Evolutionary conservation across 2,329 filamentous ascomycete species (phyloP), one percentile per base, ranked within the genome.

Genomic region (Lasiodiplodia hormozganensis): DNA sequence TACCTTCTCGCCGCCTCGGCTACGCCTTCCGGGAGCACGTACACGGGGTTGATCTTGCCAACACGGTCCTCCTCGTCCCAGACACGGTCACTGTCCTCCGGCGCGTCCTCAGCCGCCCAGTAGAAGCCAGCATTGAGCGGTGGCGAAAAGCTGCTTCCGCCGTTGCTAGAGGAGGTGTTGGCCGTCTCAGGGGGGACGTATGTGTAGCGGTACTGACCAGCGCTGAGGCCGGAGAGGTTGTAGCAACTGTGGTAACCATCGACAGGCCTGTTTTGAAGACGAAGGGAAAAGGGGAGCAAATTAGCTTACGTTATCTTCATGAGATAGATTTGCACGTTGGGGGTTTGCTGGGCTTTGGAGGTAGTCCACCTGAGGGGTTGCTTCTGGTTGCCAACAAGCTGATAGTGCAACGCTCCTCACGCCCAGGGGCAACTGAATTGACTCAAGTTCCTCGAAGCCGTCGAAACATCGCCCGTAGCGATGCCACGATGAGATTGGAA

Each of bases 201-300:
- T 47, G 79, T 80, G 72, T 86, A 87, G 49, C 80, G 76, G 78
- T 97, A 88, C 81, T 97, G 93, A 28, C 91, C 90, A 65, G 90
- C 91, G 78, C 92, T 96, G 72, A 98, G 84, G 5, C 95, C 95
- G 62, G 49, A 57, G 2, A 98, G 86, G 36, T 94, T 93, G 81
- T 98, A 98, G 82, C 92, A 96, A 54, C 93, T 93, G 81, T 98
- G 95, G 76, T 98, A 97, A 60, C 91, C 90, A 82, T 98, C 95
- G 4, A 94, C 90, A 70, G 85, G 85, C 74, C 92, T 94, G 73
- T 34, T 57, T 25, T 10, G 8, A 34, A 10, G 31, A 34, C 7
- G 8, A 34, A 34, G 31, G 31, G 6, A 31, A 73, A 65, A 21
- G 73, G n/a, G 18, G 71, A 68, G 67, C 68, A 67, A 68, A 65